Conservation (phyloP, 2,329 filamentous ascomycete species). For the Mollisia scopiformis region DNA sequence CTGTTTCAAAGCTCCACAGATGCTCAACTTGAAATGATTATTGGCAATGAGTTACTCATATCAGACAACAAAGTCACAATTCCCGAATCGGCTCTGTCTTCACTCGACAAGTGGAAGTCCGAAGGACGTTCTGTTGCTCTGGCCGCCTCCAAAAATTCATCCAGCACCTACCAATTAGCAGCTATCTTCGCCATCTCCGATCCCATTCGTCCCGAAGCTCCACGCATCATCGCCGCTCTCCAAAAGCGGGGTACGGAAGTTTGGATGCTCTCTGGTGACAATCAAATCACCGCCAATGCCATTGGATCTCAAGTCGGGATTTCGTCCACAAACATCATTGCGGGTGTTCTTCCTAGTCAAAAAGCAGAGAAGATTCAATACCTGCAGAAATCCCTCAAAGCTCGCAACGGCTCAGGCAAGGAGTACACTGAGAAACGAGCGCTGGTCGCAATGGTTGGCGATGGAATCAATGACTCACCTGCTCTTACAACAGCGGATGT, state of each 20-base stretch:
- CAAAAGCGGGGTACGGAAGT: conserved; percentile 69
- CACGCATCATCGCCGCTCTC: conserved; percentile 65
- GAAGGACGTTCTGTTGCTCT: conserved; percentile 67
- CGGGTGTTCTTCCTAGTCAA: conserved; percentile 82
- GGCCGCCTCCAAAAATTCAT: conserved; percentile 47
- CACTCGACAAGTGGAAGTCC: conserved; percentile 59
- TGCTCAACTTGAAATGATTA: conserved; percentile 52
- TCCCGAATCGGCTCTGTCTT: conserved; percentile 36
- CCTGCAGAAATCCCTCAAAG: conserved; percentile 49
- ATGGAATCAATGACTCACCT: conserved; percentile 85
- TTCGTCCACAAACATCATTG: conserved; percentile 72
- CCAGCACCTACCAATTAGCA: conserved; percentile 53
- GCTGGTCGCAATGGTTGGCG: conserved; percentile 81
- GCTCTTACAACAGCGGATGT: conserved; percentile 81
- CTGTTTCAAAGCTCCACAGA: conserved; percentile 42
- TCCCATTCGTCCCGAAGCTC: conserved; percentile 75
- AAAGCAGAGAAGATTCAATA: conserved; percentile 75
- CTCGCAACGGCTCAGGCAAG: conserved; percentile 8
- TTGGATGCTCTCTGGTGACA: conserved; percentile 94
- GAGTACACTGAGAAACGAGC: conserved; percentile 42
- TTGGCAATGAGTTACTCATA: conserved; percentile 78
- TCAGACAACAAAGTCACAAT: conserved; percentile 48
- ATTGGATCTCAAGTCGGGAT: conserved; percentile 81
- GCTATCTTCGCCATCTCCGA: conserved; percentile 80
- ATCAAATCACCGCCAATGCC: conserved; percentile 78